Evolutionary conservation across 129 eudicot species (phyloP), one percentile per base, ranked within the genome.

Genomic region (Flaveria bidentis): DNA sequence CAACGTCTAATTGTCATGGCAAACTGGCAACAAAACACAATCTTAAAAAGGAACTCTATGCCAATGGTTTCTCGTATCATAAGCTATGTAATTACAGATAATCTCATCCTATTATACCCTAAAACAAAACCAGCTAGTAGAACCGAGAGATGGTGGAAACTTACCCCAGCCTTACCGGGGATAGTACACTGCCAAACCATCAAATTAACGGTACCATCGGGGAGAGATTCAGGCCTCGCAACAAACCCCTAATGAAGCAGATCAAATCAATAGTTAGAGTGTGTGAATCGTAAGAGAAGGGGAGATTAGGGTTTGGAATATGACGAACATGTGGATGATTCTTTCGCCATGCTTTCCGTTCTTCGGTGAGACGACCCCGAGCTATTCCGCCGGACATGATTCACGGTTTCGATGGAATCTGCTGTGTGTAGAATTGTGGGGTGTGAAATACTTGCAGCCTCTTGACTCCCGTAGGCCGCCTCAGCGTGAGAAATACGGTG

Each of bases 361-460:
- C 97, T 76, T 91, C 97, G 2, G 97, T 85, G 65, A 91, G 93
- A 66, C 97, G 93, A 5, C 93, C 93, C 62, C 97, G 97, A 61
- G 93, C 93, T 23, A 91, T 91, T n/a, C 93, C 97, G 30, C 97
- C 93, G 0, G 93, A 88, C 97, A 91, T 91, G 76, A 18, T 66
- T 44, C 22, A 49, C 45, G 23, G 64, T 67, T 65, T 61, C 36
- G 47, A 39, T 58, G 46, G 66, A 17, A 45, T 47, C 70, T 33
- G 46, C 74, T 85, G 77, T 62, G 73, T 53, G 22, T 18, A 52
- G 28, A 11, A 41, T 71, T 42, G 61, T 13, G 71, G 47, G 50
- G 13, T 62, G 23, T 47, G 23, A 75, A 75, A 50, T 42, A 51
- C 66, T 66, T 66, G 80, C 67, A 39, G 73, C 13, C 79, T 47